Base-by-base conservation (phyloP, 139 green algal species). In the Nannochloris sp. region DNA sequence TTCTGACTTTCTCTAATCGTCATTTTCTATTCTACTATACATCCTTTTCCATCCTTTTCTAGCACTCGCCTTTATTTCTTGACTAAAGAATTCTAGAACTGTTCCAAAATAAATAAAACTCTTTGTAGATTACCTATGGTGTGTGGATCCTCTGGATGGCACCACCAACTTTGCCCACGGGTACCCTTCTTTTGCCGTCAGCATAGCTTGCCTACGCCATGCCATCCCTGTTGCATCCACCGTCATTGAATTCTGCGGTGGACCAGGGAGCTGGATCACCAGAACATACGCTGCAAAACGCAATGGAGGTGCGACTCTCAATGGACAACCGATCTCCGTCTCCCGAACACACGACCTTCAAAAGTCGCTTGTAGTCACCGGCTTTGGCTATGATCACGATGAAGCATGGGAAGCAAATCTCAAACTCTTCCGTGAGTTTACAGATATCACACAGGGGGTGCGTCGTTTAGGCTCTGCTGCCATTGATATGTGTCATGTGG, bases 61-160 rank as follows among this genome's bases (percentile, higher is more conserved):
- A n/a, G n/a, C n/a, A n/a, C n/a, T n/a, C n/a, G n/a, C n/a, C n/a
- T n/a, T n/a, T n/a, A n/a, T n/a, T n/a, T n/a, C n/a, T n/a, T n/a
- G n/a, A n/a, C n/a, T n/a, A n/a, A n/a, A n/a, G n/a, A n/a, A n/a
- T n/a, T n/a, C n/a, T n/a, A n/a, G n/a, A n/a, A n/a, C n/a, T n/a
- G n/a, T n/a, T n/a, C n/a, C n/a, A n/a, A n/a, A n/a, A n/a, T n/a
- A n/a, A n/a, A n/a, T n/a, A n/a, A n/a, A n/a, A n/a, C n/a, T n/a
- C n/a, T n/a, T n/a, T n/a, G n/a, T n/a, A 25, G 75, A 87, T 12
- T 95, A 91, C 68, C 76, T 97, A 10, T 97, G 91, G 91, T 92
- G 82, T 61, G 77, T 96, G 8, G 89, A 97, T 68, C 91, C 90
- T 71, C 39, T 89, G 24, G 86, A 92, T 54, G 87, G 88, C 46